A percentile compares a stretch with the other conserved stretches of the same genome.
Evolutionary conservation across 2,329 filamentous ascomycete genomes (phyloP).

Genomic region (Calycina marina): DNA sequence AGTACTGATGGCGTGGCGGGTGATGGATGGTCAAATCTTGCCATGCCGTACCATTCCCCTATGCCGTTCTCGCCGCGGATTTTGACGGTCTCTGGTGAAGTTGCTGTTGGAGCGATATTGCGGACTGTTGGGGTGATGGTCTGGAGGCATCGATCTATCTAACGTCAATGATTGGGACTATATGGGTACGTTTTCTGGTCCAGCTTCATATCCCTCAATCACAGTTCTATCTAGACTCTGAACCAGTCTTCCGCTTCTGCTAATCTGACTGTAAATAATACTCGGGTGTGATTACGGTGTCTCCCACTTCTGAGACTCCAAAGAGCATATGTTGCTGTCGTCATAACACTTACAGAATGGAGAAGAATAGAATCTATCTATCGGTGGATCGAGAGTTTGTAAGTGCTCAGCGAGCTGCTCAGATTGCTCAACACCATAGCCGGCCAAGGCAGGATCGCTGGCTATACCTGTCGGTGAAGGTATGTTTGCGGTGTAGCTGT

Average conservation of each 20-base stretch:
- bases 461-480: conserved; percentile 77
- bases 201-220: too few species aligned
- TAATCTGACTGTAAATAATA: too few species aligned
- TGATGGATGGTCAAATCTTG: conserved; percentile 70
- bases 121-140: conserved; percentile 59
- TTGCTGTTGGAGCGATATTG: conserved; percentile 23
- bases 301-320: too few species aligned
- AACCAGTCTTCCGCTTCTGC: too few species aligned
- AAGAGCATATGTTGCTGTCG: too few species aligned
- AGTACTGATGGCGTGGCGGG: conserved; percentile 54
- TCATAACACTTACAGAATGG: too few species aligned
- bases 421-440: conserved; percentile 74
- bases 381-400: conserved; percentile 43
- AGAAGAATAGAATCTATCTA: conserved; percentile 68
- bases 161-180: too few species aligned
- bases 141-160: conserved; percentile 75
- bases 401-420: conserved; percentile 60
- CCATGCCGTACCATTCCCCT: conserved; percentile 84
- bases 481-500: conserved; percentile 58
- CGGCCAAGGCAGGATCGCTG: conserved; percentile 74
- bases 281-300: too few species aligned
- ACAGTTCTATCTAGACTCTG: too few species aligned
- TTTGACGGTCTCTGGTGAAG: conserved; percentile 18
- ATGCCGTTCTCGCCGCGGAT: conserved; percentile 43
- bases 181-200: too few species aligned